Evolutionary conservation across 176 grass and related monocot genomes (phyloP), one percentile per base, ranked within the genome.

Genomic region (Rhipidocladum racemiflorum): DNA sequence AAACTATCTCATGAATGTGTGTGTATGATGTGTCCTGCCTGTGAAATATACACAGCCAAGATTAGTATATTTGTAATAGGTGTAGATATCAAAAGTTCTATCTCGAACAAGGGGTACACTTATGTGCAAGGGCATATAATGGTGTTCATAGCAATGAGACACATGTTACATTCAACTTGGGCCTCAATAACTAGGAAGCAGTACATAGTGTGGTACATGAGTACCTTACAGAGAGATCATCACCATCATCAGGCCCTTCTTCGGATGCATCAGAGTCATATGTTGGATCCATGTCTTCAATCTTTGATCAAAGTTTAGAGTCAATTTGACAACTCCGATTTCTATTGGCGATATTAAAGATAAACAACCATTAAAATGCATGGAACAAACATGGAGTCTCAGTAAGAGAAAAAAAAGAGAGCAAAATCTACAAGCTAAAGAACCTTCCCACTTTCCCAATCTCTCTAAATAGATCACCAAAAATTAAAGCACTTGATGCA

Each of bases 1-100:
- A 99, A 72, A 95, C 88, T 62, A 99, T 87, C 87, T 99, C 96
- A 85, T 99, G 96, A 88, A 99, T 88, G 74, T 87, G 59, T 30
- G 60, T 81, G 70, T 87, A 86, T 28, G 87, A 65, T 70, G 77
- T 88, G 59, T 93, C 89, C 87, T 91, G 91, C 89, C 96, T 99
- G 81, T 72, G 68, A 77, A 72, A 77, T 56, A 75, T 64, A 68
- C 70, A 86, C 7, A 74, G 12, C 45, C 75, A 77, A 83, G 21
- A 68, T 72, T 69, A 85, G 18, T 61, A 48, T 30, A 73, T 43
- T 35, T 0, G 24, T 60, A 88, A 43, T 65, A 72, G 27, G 50
- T 76, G n/a, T 63, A 27, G 74, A 28, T 50, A 91, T 49, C 21
- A 8, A 61, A 81, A 80, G 64, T 18, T 71, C 55, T 59, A 3